phyloP scores from a whole-genome alignment of 148 eudicot genomes.

The Cornus florida region DNA sequence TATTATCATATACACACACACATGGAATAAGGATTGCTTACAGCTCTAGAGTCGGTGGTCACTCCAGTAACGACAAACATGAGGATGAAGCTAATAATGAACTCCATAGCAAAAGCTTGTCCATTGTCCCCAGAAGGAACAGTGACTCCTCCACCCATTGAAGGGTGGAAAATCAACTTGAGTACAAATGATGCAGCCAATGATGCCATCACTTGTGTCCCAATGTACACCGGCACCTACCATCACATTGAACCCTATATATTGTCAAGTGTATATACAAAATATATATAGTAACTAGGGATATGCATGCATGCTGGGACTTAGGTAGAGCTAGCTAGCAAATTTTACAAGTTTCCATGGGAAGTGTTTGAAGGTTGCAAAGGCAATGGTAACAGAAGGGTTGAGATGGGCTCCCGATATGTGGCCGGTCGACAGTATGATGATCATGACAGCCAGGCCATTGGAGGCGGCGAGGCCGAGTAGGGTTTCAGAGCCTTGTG shows the following conservation, averaged over 20 bases:
- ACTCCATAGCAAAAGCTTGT: conserved; percentile 84
- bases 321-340: background rate
- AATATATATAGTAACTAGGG: background rate
- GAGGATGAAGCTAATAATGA: conserved; percentile 89
- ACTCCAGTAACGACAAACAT: conserved; percentile 99
- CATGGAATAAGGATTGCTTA: conserved; percentile 30
- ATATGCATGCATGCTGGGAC: no score
- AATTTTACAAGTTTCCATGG: conserved; percentile 84
- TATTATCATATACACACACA: no score
- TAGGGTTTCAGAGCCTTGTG: conserved; percentile 76
- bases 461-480: conserved; percentile 76
- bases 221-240: conserved; percentile 89
- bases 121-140: conserved; percentile 62
- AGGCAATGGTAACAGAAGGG: conserved; percentile 82
- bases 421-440: conserved; percentile 86
- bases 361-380: conserved; percentile 91
- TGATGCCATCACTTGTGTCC: conserved; percentile 81
- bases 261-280: background rate
- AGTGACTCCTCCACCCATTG: conserved; percentile 88
- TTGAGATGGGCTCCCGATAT: conserved; percentile 97
- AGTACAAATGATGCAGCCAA: conserved; percentile 69
- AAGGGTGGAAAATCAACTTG: conserved; percentile 68
- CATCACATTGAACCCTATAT: background rate
- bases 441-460: conserved; percentile 90
- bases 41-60: conserved; percentile 97